Evolutionary conservation across 139 green algal genomes (phyloP).

Genomic region (Auxenochlorella pyrenoidosa): DNA sequence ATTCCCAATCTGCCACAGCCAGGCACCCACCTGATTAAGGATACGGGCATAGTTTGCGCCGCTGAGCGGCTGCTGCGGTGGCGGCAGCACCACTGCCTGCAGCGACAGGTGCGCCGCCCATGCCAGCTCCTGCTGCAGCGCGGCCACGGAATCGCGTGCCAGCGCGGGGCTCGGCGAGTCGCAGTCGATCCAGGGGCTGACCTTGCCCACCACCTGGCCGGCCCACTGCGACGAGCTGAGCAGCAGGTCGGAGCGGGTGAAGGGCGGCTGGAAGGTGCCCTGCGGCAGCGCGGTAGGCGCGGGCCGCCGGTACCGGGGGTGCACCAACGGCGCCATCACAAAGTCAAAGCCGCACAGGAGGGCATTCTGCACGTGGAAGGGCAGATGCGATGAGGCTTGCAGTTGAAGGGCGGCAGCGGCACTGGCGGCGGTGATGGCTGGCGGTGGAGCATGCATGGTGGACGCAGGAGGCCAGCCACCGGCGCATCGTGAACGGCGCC

Average conservation of each 20-base stretch:
- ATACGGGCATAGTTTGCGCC: constrained; percentile 80
- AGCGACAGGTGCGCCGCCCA: constrained; percentile 94
- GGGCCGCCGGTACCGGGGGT: constrained; percentile 52
- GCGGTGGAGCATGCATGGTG: background rate
- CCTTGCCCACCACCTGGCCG: constrained; percentile 79
- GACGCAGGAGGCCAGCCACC: background rate
- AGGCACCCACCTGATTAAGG: constrained; percentile 60
- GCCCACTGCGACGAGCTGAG: constrained; percentile 70
- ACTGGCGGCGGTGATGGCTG: background rate
- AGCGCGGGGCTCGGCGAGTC: constrained; percentile 63
- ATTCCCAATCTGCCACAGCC: too few relatives aligned
- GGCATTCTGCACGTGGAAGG: constrained; percentile 53
- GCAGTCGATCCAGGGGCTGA: constrained; percentile 85
- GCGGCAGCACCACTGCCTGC: constrained; percentile 86
- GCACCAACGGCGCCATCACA: constrained; percentile 80
- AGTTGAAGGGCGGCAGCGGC: background rate
- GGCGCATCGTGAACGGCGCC: background rate
- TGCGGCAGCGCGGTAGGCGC: constrained; percentile 27
- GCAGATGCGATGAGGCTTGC: background rate
- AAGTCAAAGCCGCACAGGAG: constrained; percentile 93
- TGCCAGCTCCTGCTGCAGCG: constrained; percentile 85
- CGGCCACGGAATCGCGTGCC: constrained; percentile 57
- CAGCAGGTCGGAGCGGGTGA: constrained; percentile 73
- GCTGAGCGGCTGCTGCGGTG: constrained; percentile 42
- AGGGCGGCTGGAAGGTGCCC: constrained; percentile 56